A percentile compares a stretch with the other conserved stretches of the same genome.
Evolutionary conservation across 75 land plant species (phyloP).

Genomic region (Pseudotsuga menziesii): DNA sequence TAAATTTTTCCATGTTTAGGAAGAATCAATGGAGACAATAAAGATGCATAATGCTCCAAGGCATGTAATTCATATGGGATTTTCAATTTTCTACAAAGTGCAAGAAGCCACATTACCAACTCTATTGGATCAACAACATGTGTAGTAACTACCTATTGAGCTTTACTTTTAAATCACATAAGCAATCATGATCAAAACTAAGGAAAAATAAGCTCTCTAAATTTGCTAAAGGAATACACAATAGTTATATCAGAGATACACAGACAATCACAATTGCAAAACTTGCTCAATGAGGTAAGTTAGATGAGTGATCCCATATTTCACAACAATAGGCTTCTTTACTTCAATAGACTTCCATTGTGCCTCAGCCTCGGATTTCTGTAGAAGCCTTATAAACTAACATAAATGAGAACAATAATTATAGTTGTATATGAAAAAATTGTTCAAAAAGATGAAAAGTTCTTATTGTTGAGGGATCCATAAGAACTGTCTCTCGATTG

Average conservation of each 20-base stretch:
- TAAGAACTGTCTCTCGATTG: too few species aligned
- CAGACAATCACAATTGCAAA: too few species aligned
- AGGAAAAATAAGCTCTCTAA: not conserved
- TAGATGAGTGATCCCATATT: slow-evolving; percentile 65
- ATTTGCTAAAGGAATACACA: not conserved
- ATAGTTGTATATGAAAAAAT: too few species aligned
- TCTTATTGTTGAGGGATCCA: too few species aligned
- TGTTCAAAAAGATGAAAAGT: too few species aligned
- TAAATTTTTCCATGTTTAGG: too few species aligned
- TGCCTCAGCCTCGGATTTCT: slow-evolving; percentile 62
- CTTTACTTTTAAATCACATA: slow-evolving; percentile 43
- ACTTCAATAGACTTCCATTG: slow-evolving; percentile 50
- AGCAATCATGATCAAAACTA: not conserved
- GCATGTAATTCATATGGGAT: slow-evolving; percentile 57
- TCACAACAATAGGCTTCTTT: too few species aligned
- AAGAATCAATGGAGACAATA: too few species aligned
- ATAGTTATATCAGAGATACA: not conserved
- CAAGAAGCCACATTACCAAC: slow-evolving; percentile 67
- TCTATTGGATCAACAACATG: slow-evolving; percentile 79
- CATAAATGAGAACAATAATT: too few species aligned
- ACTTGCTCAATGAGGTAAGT: slow-evolving; percentile 75
- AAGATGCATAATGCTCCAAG: too few species aligned
- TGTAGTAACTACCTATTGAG: slow-evolving; percentile 69
- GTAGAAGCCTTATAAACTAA: slow-evolving; percentile 48
- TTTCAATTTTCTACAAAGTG: too few species aligned